phyloP scores from a whole-genome alignment of 164 flowering plant species.

The Stephania yunnanensis region DNA sequence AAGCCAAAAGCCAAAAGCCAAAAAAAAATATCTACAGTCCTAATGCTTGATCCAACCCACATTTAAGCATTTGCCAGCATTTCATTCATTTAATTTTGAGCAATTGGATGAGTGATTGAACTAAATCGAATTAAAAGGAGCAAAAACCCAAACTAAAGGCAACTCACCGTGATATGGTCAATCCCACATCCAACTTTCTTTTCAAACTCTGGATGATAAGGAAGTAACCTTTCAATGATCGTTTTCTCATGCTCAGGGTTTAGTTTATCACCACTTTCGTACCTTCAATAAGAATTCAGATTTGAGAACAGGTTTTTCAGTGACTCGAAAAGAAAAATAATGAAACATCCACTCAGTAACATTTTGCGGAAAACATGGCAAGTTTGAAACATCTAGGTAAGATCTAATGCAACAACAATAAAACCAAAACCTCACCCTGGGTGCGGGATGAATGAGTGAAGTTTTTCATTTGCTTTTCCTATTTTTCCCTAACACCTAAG shows the following conservation, averaged over 20 bases:
- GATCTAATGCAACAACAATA: neutral
- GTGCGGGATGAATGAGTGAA: too few species aligned
- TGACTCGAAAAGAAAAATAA: neutral
- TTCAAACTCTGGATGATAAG: conserved; percentile 73
- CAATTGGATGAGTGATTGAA: neutral
- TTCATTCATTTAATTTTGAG: neutral
- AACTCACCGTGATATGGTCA: conserved; percentile 67
- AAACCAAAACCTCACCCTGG: neutral
- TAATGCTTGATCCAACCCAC: neutral
- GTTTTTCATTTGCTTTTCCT: too few species aligned
- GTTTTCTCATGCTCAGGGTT: conserved; percentile 68
- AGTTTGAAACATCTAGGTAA: neutral
- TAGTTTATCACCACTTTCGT: conserved; percentile 63
- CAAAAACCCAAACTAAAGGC: neutral
- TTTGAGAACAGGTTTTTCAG: neutral
- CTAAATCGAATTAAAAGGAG: neutral
- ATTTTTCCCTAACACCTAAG: neutral
- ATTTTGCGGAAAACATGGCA: neutral
- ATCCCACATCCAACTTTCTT: conserved; percentile 86
- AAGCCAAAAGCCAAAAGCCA: neutral
- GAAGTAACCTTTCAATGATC: conserved; percentile 70
- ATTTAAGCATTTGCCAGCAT: neutral
- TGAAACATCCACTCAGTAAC: neutral
- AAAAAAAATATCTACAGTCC: neutral
- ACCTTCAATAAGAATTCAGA: conserved; percentile 40